Evolutionary conservation across 2,329 filamentous ascomycete genomes (phyloP), one percentile per base, ranked within the genome.

Genomic region (Sporothrix globosa): DNA sequence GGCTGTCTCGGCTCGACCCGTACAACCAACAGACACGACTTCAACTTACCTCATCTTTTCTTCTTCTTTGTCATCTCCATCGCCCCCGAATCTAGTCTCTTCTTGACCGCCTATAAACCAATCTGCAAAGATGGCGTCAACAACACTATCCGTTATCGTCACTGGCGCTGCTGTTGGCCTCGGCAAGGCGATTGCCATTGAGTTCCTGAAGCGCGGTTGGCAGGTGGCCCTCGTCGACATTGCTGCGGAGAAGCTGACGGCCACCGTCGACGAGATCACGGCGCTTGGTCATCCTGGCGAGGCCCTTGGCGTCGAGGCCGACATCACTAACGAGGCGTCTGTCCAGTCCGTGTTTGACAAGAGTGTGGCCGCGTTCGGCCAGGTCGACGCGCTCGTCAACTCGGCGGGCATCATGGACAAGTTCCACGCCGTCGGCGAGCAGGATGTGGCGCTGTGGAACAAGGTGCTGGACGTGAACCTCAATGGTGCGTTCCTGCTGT

Each of bases 391-490:
- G n/a, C 79, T 89, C 5, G 77, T 88, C 75, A 88, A 88, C 78
- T 86, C 86, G 72, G 86, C 86, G 11, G 87, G 83, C 27, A 80
- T 88, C 70, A 85, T 87, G 79, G 87, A 89, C 75, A 79, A 78
- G 39, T 87, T 88, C 73, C 83, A 85, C 56, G 82, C 85, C 0
- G 84, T 83, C 0, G 86, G 83, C 19, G 80, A 80, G 9, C 76
- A 83, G 67, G 79, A 83, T 24, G 79, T 80, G 71, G 77, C 77
- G 1, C 74, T 82, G 1, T 89, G 86, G 86, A 82, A 88, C 71
- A 79, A 79, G 4, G 83, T 88, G 6, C 80, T 90, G 48, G 81
- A 80, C 14, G 78, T 88, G 72, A 89, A 89, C 74, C 77, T 88
- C 48, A 88, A 84, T 6, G 87, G 85, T 0, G 81, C 85, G 0